phyloP scores from a whole-genome alignment of 306 rosid genomes.

The Casuarina glauca region DNA sequence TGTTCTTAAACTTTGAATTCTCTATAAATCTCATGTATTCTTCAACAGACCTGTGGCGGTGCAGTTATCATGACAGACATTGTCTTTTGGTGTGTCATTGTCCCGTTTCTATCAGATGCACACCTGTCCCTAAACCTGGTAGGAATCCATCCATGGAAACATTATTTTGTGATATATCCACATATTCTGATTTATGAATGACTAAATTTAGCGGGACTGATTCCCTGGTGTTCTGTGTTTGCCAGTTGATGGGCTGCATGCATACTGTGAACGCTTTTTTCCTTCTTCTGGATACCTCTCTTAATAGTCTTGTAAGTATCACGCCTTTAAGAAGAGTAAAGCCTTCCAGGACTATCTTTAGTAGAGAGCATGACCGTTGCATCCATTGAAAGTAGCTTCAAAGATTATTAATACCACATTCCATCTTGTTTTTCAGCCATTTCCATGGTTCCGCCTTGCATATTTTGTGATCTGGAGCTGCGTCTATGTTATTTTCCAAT shows the following conservation, averaged over 20 bases:
- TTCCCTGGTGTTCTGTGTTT: slow-evolving; percentile 16
- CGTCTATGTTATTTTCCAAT: slow-evolving; percentile 61
- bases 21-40: slow-evolving; percentile 25
- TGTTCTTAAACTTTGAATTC: background rate
- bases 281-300: slow-evolving; percentile 67
- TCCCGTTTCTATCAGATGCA: slow-evolving; percentile 64
- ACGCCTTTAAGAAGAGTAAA: background rate
- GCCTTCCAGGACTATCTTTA: background rate
- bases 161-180: background rate
- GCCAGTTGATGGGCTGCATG: slow-evolving; percentile 80
- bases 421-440: slow-evolving; percentile 56
- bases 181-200: background rate
- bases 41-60: slow-evolving; percentile 77
- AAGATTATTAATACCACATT: slow-evolving; percentile 5
- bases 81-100: slow-evolving; percentile 81
- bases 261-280: slow-evolving; percentile 62
- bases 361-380: background rate
- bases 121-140: slow-evolving; percentile 64
- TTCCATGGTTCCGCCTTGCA: slow-evolving; percentile 67
- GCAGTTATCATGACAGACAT: slow-evolving; percentile 76
- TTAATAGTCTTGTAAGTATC: slow-evolving; percentile 74
- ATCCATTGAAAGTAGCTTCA: background rate
- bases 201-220: background rate
- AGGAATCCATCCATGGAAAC: slow-evolving; percentile 13
- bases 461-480: slow-evolving; percentile 66